Evolutionary conservation across 495 filamentous ascomycete species (phyloP), one percentile per base, ranked within the genome.

Genomic region (Monascus purpureus): DNA sequence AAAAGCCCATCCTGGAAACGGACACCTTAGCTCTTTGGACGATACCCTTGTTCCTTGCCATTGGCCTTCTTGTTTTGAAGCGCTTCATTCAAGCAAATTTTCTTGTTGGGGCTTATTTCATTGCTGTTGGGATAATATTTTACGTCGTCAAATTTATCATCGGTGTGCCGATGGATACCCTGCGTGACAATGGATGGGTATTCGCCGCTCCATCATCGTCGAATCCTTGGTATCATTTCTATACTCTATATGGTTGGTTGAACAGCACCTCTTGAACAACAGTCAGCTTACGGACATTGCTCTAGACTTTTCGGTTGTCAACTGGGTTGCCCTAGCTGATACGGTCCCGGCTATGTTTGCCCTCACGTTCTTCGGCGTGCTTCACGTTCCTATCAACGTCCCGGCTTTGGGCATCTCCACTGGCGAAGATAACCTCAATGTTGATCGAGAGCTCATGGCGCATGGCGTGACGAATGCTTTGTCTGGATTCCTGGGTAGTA

Each of bases 351-450:
- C 92, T 8, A 96, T 96, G 87, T 80, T 96, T 50, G 90, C 92
- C 2, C 58, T 97, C 35, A 94, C 92, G 0, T 96, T 97, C 63
- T 97, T 97, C 49, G 88, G 88, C 25, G 75, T 97, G 27, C 71
- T 97, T 8, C 92, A 97, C 50, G 90, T 96, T 6, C 92, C 90
- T 1, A 97, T 97, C 55, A 96, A 97, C 51, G 83, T 96, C 12
- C 90, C 90, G 4, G 86, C 90, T 2, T 52, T 97, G 12, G 90
- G 80, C 1, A 77, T 93, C 25, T 84, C 82, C 4, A 82, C 78
- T 4, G 82, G 84, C 29, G 85, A 93, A 50, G 90, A 97, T 47
- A 77, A 95, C 46, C 62, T 93, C 14, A 73, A 90, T 49, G 73
- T 96, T 23, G 80, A 97, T 42, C 73, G 85, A 36, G 90, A 97